Evolutionary conservation across 495 filamentous ascomycete species (phyloP), one percentile per base, ranked within the genome.

Genomic region (Elaphomyces granulatus): DNA sequence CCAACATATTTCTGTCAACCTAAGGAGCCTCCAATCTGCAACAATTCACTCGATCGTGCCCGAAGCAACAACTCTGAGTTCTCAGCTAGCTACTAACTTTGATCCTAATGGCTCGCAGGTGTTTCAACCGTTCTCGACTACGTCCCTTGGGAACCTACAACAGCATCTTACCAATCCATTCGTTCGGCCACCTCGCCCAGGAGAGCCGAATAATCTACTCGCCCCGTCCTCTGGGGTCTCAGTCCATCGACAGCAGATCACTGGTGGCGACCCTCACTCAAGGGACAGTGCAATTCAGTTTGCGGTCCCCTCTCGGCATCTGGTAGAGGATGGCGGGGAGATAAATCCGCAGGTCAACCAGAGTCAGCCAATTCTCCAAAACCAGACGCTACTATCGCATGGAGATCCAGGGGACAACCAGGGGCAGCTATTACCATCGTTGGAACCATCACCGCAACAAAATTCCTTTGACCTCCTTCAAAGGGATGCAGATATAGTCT

Each of bases 91-190:
- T n/a, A 15, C 44, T 14, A 36, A 38, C 12, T 55, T 55, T 35
- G 41, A 49, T 34, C 30, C 41, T 4, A 42, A 37, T 10, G 52
- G 56, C 32, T 42, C 56, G 19, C 50, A 54, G 23, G 44, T 48
- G 0, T 45, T 59, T 23, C 48, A 48, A 6, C 35, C 47, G 1
- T 46, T 58, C 18, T 54, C 53, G 19, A 37, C 43, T 28, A 35
- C n/a, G n/a, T n/a, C 53, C 3, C 43, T 54, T 6, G 54, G 46
- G 21, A 42, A 50, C 23, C 41, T 54, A 32, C 42, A 41, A 6
- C 50, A 51, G 6, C 48, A 47, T 21, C n/a, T 45, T 36, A 34
- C 38, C 20, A 20, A 15, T 12, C 31, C 16, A 17, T 52, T 45
- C 32, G 32, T 50, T 2, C 40, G 48, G 18, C 38, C 44, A 12